Evolutionary conservation across 345 rosid species (phyloP), one percentile per base, ranked within the genome.

Genomic region (Citrus cavaleriei): DNA sequence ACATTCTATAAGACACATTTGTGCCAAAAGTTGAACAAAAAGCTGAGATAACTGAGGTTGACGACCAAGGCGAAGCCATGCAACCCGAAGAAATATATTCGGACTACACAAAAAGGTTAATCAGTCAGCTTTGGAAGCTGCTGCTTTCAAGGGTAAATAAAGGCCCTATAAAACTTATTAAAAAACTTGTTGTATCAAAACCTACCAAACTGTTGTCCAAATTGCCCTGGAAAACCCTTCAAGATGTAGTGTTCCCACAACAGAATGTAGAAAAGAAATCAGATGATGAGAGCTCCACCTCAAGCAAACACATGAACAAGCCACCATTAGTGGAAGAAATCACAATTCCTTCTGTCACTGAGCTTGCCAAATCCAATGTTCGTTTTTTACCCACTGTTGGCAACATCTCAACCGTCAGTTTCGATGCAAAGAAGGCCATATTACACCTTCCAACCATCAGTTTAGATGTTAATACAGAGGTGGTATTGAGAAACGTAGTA

Each of bases 281-380:
- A 9, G 81, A 85, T 10, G 60, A 12, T 57, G 34, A 35, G 38
- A 51, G 40, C 58, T 73, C 83, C 30, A 2, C 8, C 60, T 22
- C 3, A 7, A 57, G 24, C 60, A 13, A 0, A 0, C 73, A 80
- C 51, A 70, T 49, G 1, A 75, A 82, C 68, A 87, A 82, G 61
- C 89, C 93, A 18, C 97, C 93, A 37, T 74, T 84, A 2, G 84
- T 89, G 0, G 97, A 92, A 79, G 92, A 94, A 69, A 92, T 91
- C 60, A 28, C 92, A 27, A 90, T 91, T 72, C 98, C 98, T 35
- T 88, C 91, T 0, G 91, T 92, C 27, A 38, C 87, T 0, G 87
- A 93, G 49, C 91, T 91, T 3, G 71, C 78, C 18, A 79, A 87
- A 24, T 81, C 88, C 0, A 90, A 94, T 2, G 87, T 93, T 46